Conservation (phyloP, 306 rosid species). For the Prunus campanulata region DNA sequence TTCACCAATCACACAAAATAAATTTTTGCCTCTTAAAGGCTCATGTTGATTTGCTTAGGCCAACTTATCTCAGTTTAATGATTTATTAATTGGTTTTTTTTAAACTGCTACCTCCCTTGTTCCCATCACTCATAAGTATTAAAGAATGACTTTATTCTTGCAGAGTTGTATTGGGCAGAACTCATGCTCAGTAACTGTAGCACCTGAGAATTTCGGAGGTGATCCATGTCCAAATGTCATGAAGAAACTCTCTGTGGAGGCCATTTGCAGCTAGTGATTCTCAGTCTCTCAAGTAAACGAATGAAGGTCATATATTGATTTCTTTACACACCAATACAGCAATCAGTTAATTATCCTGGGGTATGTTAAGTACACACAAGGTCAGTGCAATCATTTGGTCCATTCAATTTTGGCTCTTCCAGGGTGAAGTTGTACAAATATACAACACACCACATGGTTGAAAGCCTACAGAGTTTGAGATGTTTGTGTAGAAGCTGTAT, state of each 20-base stretch:
- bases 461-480: slow-evolving; percentile 46
- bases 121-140: neutral
- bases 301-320: slow-evolving; percentile 19
- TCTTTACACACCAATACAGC: slow-evolving; percentile 19
- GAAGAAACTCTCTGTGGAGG: slow-evolving; percentile 93
- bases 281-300: slow-evolving; percentile 23
- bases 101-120: neutral
- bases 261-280: slow-evolving; percentile 72
- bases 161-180: slow-evolving; percentile 87
- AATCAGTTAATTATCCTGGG: slow-evolving; percentile 14
- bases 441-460: slow-evolving; percentile 73
- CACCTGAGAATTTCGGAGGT: slow-evolving; percentile 85
- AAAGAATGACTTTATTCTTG: slow-evolving; percentile 28
- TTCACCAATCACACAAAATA: too few relatives aligned
- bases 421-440: slow-evolving; percentile 87
- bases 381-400: slow-evolving; percentile 45
- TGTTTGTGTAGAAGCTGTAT: slow-evolving; percentile 42
- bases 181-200: slow-evolving; percentile 71
- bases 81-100: neutral
- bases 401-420: slow-evolving; percentile 62
- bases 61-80: too few relatives aligned
- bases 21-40: too few relatives aligned
- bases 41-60: too few relatives aligned
- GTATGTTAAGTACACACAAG: slow-evolving; percentile 29
- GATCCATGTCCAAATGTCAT: slow-evolving; percentile 93